These are phyloP conservation scores for Globisporangium heterothallicum DNA, from an alignment of 352 stramenopile species.

Conservation along the genomic window DNA sequence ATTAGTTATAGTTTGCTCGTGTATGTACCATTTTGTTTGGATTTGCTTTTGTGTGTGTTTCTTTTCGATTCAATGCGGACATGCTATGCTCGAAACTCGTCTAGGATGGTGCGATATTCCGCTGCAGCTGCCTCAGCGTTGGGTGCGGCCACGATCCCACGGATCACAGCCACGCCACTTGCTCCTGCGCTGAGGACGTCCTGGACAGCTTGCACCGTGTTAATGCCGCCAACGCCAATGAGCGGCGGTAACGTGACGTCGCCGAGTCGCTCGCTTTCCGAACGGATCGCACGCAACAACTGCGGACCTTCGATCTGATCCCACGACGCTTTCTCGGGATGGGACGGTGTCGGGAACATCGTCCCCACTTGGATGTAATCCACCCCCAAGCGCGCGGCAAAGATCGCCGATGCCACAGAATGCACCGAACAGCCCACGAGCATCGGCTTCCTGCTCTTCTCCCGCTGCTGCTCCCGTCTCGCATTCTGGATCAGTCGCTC, in stretches of 20 bases:
- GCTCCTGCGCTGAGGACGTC: slow-evolving; percentile 27
- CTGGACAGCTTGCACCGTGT: slow-evolving; percentile 16
- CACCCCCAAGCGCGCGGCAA: slow-evolving; percentile 18
- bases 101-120: slow-evolving; percentile 7
- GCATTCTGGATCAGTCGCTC: neutral
- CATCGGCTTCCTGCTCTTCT: neutral
- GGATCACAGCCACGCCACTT: slow-evolving; percentile 39
- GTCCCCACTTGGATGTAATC: slow-evolving; percentile 54
- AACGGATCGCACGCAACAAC: slow-evolving; percentile 22
- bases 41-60: neutral
- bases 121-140: slow-evolving; percentile 15
- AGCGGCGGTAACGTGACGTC: slow-evolving; percentile 11
- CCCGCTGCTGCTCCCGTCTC: neutral
- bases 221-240: slow-evolving; percentile 42
- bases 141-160: slow-evolving; percentile 23
- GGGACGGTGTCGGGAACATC: slow-evolving; percentile 45
- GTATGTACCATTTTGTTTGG: slow-evolving; percentile 2
- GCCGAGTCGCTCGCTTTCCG: neutral
- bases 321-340: slow-evolving; percentile 33
- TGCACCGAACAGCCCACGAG: slow-evolving; percentile 41
- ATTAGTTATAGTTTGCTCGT: slow-evolving; percentile 13
- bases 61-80: neutral
- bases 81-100: neutral
- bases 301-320: slow-evolving; percentile 29
- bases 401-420: slow-evolving; percentile 17